Evolutionary conservation across 352 stramenopile genomes (phyloP).

Genomic region (Pythium aquatile): DNA sequence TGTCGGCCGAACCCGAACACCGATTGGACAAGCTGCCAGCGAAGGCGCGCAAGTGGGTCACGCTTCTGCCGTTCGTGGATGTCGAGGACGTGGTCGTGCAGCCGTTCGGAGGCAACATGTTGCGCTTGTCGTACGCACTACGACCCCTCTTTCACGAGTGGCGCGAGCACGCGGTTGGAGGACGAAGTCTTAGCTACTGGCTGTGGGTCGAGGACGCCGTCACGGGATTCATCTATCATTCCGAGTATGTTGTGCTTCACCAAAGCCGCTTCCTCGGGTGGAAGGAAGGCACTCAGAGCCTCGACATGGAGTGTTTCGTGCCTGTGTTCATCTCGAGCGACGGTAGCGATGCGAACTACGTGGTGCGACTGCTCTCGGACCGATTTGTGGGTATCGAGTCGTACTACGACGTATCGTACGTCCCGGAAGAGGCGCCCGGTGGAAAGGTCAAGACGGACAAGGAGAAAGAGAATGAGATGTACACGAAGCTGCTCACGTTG

Average conservation of each 20-base stretch:
- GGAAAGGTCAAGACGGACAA: conserved; percentile 38
- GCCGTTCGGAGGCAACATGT: conserved; percentile 94
- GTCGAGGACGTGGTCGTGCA: conserved; percentile 81
- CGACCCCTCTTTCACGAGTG: conserved; percentile 67
- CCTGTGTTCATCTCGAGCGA: conserved; percentile 93
- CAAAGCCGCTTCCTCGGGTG: conserved; percentile 71
- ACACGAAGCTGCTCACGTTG: conserved; percentile 91
- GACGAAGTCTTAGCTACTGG: conserved; percentile 88
- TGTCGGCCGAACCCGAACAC: conserved; percentile 34
- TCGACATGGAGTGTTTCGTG: conserved; percentile 95
- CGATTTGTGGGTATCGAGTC: conserved; percentile 96
- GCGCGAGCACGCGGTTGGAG: conserved; percentile 57
- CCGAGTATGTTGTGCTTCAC: conserved; percentile 87
- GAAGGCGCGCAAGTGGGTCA: conserved; percentile 73
- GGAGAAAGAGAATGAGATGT: conserved; percentile 63
- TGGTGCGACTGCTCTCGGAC: conserved; percentile 95
- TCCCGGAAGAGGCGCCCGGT: conserved; percentile 32
- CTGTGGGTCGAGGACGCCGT: conserved; percentile 97
- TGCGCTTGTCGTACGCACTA: conserved; percentile 89
- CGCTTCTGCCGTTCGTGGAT: conserved; percentile 65
- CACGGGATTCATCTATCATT: conserved; percentile 93
- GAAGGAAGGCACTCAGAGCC: conserved; percentile 59
- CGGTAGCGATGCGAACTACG: conserved; percentile 88
- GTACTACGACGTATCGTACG: conserved; percentile 74
- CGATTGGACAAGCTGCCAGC: conserved; percentile 32